Percentiles rank a stretch among this genome's conserved stretches.
Conservation (phyloP, 306 rosid genomes). For the Vigna radiata region DNA sequence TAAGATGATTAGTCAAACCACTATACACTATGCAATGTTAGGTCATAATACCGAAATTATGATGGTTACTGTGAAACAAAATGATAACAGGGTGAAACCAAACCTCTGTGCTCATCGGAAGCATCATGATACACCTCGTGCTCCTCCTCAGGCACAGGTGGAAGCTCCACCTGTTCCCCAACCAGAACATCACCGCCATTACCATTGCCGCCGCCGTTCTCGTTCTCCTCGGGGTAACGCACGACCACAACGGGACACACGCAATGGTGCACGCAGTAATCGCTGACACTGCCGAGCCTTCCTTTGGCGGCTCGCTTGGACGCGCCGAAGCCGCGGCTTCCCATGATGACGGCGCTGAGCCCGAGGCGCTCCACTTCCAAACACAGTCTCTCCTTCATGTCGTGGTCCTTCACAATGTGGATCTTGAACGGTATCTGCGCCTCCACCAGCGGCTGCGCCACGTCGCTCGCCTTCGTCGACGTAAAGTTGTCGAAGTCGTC, state of each 20-base stretch:
- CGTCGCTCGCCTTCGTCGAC: constrained; percentile 62
- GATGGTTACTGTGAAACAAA: background rate
- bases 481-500: constrained; percentile 82
- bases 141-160: constrained; percentile 89
- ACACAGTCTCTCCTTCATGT: constrained; percentile 91
- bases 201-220: constrained; percentile 10
- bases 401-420: constrained; percentile 93
- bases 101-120: constrained; percentile 70
- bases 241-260: constrained; percentile 93
- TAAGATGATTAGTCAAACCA: background rate
- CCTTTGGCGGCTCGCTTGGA: constrained; percentile 55
- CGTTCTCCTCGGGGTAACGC: constrained; percentile 68
- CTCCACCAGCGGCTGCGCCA: constrained; percentile 76
- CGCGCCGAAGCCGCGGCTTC: constrained; percentile 90
- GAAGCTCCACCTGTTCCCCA: constrained; percentile 63
- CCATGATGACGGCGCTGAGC: constrained; percentile 92
- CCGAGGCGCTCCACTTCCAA: constrained; percentile 93
- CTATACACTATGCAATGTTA: background rate
- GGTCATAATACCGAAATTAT: background rate
- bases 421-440: constrained; percentile 77
- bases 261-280: constrained; percentile 89
- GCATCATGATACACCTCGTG: constrained; percentile 67
- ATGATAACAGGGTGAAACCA: background rate
- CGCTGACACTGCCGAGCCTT: constrained; percentile 87
- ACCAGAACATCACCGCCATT: constrained; percentile 11